phyloP scores from a whole-genome alignment of 2,329 filamentous ascomycete genomes.

The Diaporthe citriasiana region DNA sequence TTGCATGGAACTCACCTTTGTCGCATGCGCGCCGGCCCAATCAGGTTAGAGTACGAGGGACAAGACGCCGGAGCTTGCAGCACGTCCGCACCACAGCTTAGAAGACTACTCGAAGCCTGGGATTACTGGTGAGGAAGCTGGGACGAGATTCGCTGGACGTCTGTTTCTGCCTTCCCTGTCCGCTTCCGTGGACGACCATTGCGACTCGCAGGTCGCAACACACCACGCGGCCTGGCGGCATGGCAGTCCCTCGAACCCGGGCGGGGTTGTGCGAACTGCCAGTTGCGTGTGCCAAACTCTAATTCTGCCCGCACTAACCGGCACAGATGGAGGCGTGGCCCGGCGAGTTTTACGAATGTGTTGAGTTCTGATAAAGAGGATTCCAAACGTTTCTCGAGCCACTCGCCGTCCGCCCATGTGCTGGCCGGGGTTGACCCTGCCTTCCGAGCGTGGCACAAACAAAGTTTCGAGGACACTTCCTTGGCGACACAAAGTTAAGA shows the following conservation, averaged over 20 bases:
- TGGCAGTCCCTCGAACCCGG: constrained; percentile 14
- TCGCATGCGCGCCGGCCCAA: constrained; percentile 19
- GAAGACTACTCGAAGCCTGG: constrained; percentile 11
- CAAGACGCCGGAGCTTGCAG: constrained; percentile 28
- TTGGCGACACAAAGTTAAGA: constrained; percentile 26
- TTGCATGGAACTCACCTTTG: constrained; percentile 10
- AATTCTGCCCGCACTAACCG: not conserved
- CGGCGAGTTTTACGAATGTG: not conserved
- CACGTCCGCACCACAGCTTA: constrained; percentile 3
- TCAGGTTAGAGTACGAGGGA: constrained; percentile 23
- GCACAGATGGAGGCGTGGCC: not conserved
- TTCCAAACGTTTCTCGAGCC: not conserved
- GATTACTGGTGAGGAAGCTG: not conserved
- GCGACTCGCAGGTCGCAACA: not conserved
- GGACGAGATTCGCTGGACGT: constrained; percentile 11
- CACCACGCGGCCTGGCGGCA: constrained; percentile 27
- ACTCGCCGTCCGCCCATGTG: not conserved
- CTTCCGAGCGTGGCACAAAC: not conserved
- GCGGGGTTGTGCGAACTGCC: constrained; percentile 21
- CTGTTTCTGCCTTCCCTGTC: constrained; percentile 8
- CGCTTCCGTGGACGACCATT: not conserved
- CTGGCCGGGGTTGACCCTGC: not conserved
- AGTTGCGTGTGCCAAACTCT: constrained; percentile 11
- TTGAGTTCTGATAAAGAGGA: not conserved
- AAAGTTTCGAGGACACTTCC: constrained; percentile 16